Evolutionary conservation across 768 basidiomycete species (phyloP), one percentile per base, ranked within the genome.

Genomic region (Amanita pallidorosea): DNA sequence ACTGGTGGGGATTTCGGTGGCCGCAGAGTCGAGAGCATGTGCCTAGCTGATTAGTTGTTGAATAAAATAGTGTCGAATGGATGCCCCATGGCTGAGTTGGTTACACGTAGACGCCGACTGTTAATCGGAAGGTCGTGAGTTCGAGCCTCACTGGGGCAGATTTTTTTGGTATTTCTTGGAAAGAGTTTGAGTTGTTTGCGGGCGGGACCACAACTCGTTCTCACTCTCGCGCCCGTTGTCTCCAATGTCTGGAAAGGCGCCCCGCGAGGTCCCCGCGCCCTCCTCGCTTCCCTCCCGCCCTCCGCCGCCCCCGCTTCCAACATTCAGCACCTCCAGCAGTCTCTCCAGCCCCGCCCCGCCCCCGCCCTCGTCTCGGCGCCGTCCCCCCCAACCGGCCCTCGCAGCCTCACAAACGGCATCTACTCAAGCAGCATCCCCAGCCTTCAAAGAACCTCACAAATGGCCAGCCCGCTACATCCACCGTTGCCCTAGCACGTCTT

Each of bases 91-190:
- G 79, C 79, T 81, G 74, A 81, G 79, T 80, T 81, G 79, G 79
- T 81, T 69, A 81, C 77, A 80, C 79, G 79, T 81, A n/a, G n/a
- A n/a, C n/a, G n/a, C 79, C 79, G 79, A 81, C 79, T 80, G 80
- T 81, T 80, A 54, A 78, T 79, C 76, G 78, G 75, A 79, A 79
- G 76, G 76, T 80, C 77, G 73, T 74, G 74, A 79, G 80, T 80
- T 79, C 78, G 72, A 80, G 73, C 74, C 79, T 80, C 73, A 72
- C 73, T 72, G 77, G 76, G 72, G 75, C 76, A 73, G 76, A 38
- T 42, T 43, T 22, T 43, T 22, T 52, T 55, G 55, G 20, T 22
- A 4, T 2, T 12, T 18, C 7, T 38, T 23, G 42, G 31, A 22
- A n/a, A 27, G 20, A 45, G 51, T 52, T 52, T 45, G 43, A 15